Evolutionary conservation across 2,329 filamentous ascomycete genomes (phyloP), one percentile per base, ranked within the genome.

Genomic region (Tolypocladium tropicale): DNA sequence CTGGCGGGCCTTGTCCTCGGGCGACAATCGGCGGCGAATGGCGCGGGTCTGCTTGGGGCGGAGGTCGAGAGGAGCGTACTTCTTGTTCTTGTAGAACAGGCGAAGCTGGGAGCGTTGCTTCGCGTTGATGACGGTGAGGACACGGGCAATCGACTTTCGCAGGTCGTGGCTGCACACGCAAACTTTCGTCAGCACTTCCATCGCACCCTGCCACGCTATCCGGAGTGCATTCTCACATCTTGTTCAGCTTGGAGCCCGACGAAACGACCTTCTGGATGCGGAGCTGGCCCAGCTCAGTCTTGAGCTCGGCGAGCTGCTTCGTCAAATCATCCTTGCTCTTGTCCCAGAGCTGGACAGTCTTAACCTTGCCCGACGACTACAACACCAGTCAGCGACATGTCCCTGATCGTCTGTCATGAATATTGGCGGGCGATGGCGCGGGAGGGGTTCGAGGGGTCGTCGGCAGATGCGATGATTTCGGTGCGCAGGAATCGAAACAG

Each of bases 31-130:
- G 82, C 95, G 90, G 74, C 94, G 91, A 80, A 97, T 95, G 74
- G 92, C 94, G 72, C 94, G 92, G 74, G 94, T 99, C 83, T 94
- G 86, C 89, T 97, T 97, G 75, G 91, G 79, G 78, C 94, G 90
- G 82, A 99, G 92, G 78, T 99, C 95, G 76, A 99, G 90, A 65
- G 94, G 94, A 64, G 91, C 80, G 85, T 96, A 96, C 85, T 96
- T 97, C 90, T 97, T 97, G 87, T 88, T 89, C 85, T 96, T 95
- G 87, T 99, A 99, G 89, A 97, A 97, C 67, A 97, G 84, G 71
- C 92, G 91, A 72, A 99, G 90, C 82, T 97, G 92, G 67, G 90
- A 83, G 77, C 95, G 89, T 84, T 99, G 94, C 86, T 95, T 97
- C 79, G 91, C 88, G 85, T 97, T 99, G 87, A 99, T 96, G 82